Conservation (phyloP, 148 eudicot genomes). For the Limonium bicolor region DNA sequence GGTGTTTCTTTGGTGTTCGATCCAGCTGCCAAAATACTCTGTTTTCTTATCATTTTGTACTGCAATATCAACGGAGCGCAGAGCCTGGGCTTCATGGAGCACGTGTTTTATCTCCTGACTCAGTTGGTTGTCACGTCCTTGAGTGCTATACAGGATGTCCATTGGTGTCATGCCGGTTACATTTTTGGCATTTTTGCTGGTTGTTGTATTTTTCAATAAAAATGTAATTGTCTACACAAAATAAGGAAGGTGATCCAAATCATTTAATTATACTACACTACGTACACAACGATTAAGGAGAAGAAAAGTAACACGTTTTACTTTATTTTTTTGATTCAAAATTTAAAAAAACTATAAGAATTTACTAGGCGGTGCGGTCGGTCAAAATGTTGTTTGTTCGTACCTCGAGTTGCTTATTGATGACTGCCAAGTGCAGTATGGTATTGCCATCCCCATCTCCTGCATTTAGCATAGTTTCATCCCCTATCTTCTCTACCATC, state of each 20-base stretch:
- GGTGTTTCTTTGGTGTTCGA: not conserved
- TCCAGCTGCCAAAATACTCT: not conserved
- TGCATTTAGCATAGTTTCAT: slow-evolving; percentile 2
- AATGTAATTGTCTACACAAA: not conserved
- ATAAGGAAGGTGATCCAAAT: not conserved
- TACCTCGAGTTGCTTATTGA: slow-evolving; percentile 9
- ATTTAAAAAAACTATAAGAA: not conserved
- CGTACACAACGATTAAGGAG: not conserved
- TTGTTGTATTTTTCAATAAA: not conserved
- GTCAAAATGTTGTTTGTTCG: too few species aligned
- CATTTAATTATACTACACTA: too few species aligned
- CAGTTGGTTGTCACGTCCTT: not conserved
- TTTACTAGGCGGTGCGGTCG: not conserved
- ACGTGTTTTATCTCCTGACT: too few species aligned
- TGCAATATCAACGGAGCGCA: not conserved
- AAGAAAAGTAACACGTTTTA: not conserved
- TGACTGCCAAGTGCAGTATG: slow-evolving; percentile 5
- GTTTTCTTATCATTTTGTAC: not conserved
- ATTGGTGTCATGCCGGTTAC: slow-evolving; percentile 2
- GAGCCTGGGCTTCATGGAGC: not conserved
- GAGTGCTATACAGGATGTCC: not conserved
- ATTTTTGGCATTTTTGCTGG: not conserved
- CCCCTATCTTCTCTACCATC: not conserved
- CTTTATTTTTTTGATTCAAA: not conserved
- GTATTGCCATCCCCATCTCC: slow-evolving; percentile 6